Evolutionary conservation across 495 filamentous ascomycete species (phyloP).

Genomic region (Penicillium daleae): DNA sequence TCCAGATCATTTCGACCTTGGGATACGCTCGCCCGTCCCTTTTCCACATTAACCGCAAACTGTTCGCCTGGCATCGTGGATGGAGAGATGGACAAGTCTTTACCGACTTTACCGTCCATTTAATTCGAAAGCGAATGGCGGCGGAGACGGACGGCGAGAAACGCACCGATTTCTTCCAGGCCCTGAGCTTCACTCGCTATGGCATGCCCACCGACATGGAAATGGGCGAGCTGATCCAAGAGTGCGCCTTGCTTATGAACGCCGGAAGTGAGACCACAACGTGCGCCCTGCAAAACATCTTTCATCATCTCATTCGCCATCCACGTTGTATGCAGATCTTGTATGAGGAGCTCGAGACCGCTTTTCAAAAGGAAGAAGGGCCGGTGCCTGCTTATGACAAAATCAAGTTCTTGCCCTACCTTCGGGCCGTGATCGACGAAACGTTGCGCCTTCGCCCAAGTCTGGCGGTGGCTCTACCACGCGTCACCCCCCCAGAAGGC

Average conservation of each 20-base stretch:
- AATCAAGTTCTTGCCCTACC: slow-evolving; percentile 3
- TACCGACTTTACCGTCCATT: background rate
- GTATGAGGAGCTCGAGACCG: background rate
- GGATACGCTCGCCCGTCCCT: background rate
- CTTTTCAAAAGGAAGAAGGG: background rate
- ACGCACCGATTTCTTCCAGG: slow-evolving; percentile 10
- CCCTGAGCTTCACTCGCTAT: slow-evolving; percentile 5
- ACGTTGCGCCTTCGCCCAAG: background rate
- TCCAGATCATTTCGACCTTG: background rate
- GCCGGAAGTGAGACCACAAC: slow-evolving; percentile 56
- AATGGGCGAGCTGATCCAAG: slow-evolving; percentile 13
- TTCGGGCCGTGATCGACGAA: background rate
- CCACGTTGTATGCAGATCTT: background rate
- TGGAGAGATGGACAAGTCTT: background rate
- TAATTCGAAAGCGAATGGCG: background rate
- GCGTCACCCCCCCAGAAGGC: background rate
- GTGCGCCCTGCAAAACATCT: slow-evolving; percentile 22
- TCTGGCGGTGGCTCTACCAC: background rate
- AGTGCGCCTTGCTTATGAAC: slow-evolving; percentile 34
- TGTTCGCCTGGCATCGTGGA: background rate
- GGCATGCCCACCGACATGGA: slow-evolving; percentile 22
- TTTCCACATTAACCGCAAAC: background rate
- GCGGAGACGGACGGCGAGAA: slow-evolving; percentile 1
- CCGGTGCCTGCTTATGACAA: slow-evolving; percentile 1
- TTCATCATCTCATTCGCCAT: background rate